Evolutionary conservation across 208 protist genomes (phyloP).

Genomic region (Wallacemonas sp.): DNA sequence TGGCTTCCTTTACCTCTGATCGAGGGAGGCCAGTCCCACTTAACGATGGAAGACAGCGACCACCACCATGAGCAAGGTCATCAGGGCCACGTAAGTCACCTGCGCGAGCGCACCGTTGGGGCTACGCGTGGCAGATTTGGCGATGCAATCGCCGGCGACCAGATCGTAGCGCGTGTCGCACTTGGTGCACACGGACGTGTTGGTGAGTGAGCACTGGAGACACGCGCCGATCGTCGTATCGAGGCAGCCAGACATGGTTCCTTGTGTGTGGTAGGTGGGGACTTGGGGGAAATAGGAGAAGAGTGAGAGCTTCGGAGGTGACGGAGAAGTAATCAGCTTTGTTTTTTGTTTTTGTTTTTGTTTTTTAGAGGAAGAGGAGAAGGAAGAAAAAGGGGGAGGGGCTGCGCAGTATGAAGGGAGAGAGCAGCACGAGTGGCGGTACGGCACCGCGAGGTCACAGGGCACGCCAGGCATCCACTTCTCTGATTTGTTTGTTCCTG

Average conservation of each 20-base stretch:
- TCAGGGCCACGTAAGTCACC: not conserved
- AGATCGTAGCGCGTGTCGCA: not conserved
- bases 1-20: not conserved
- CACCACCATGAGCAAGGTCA: not conserved
- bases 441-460: too few relatives aligned
- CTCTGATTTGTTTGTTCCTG: too few relatives aligned
- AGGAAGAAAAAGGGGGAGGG: slow-evolving; percentile 7
- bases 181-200: not conserved
- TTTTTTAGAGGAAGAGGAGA: slow-evolving; percentile 1
- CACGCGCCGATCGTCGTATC: not conserved
- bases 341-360: not conserved
- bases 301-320: too few relatives aligned
- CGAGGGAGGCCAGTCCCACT: too few relatives aligned
- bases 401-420: too few relatives aligned
- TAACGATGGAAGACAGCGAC: not conserved
- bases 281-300: slow-evolving; percentile 3
- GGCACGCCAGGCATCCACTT: too few relatives aligned
- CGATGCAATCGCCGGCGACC: not conserved
- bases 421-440: too few relatives aligned
- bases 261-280: not conserved
- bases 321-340: too few relatives aligned
- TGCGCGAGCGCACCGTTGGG: not conserved
- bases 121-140: not conserved
- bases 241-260: not conserved
- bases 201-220: not conserved